Evolutionary conservation across 352 stramenopile species (phyloP).

Genomic region (Phytophthora meadii): DNA sequence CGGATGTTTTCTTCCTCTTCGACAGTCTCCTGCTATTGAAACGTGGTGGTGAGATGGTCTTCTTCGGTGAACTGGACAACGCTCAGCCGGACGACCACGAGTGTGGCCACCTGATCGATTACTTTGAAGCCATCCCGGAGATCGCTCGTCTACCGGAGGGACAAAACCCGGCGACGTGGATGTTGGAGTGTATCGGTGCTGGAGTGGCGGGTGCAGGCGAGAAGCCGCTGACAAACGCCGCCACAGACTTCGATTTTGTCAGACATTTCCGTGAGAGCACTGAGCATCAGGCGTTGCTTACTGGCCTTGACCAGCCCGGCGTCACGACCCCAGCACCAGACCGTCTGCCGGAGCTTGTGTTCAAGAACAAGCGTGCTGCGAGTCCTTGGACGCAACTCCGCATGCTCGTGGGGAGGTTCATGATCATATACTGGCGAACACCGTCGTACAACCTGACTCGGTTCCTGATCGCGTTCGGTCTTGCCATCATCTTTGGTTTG

Average conservation of each 20-base stretch:
- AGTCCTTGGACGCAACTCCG: constrained; percentile 25
- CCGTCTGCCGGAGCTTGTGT: constrained; percentile 3
- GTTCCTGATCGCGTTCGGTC: not conserved
- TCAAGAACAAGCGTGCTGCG: constrained; percentile 36
- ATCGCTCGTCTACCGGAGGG: constrained; percentile 31
- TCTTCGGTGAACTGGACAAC: constrained; percentile 55
- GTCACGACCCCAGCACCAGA: constrained; percentile 1
- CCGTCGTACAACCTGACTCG: constrained; percentile 22
- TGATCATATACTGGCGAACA: constrained; percentile 21
- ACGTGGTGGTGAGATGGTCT: constrained; percentile 60
- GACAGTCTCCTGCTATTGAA: constrained; percentile 84
- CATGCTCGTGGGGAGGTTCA: constrained; percentile 32
- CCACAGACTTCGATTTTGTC: constrained; percentile 24
- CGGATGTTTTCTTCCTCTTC: constrained; percentile 45
- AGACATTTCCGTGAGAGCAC: constrained; percentile 23
- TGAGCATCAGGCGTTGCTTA: constrained; percentile 8
- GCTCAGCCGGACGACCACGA: constrained; percentile 6
- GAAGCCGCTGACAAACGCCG: constrained; percentile 11
- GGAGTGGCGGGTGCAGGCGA: constrained; percentile 25
- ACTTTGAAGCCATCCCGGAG: constrained; percentile 45
- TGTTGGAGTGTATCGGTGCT: constrained; percentile 33
- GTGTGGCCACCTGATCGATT: constrained; percentile 14
- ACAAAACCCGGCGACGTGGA: constrained; percentile 42
- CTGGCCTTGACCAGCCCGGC: constrained; percentile 4
- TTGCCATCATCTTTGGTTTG: constrained; percentile 11